These are phyloP conservation scores for Chalara sp. DNA, from an alignment of 2,329 filamentous ascomycete species.

Conservation along the genomic window DNA sequence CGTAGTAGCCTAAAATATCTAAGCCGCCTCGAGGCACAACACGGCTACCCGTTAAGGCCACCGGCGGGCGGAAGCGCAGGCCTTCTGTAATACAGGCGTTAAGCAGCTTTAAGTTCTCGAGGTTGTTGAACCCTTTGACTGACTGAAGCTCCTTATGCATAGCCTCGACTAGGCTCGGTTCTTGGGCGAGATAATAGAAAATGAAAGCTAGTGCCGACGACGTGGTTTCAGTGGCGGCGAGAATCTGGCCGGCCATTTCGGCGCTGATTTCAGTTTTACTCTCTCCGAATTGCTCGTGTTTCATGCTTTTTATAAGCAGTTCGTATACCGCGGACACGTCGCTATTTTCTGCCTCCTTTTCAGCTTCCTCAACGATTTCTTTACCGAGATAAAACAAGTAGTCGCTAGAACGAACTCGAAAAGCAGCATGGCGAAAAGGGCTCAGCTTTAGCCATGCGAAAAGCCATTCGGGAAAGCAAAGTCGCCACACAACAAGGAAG, in stretches of 20 bases:
- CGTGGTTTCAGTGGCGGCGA: conserved; percentile 8
- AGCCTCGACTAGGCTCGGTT: not conserved
- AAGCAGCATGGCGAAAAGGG: conserved; percentile 3
- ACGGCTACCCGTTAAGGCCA: no score
- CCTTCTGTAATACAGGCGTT: conserved; percentile 8
- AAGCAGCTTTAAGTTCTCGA: conserved; percentile 4
- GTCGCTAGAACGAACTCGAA: conserved; percentile 7
- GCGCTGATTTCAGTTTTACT: not conserved
- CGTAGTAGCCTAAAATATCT: no score
- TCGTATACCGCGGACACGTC: conserved; percentile 3
- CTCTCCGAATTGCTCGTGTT: not conserved
- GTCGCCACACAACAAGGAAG: conserved; percentile 10
- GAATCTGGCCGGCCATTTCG: conserved; percentile 6
- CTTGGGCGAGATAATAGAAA: conserved; percentile 5
- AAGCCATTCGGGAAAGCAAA: conserved; percentile 8
- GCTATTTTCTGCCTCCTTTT: not conserved
- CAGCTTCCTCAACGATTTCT: not conserved
- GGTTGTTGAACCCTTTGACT: conserved; percentile 1
- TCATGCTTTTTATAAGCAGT: conserved; percentile 1
- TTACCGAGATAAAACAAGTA: conserved; percentile 4
- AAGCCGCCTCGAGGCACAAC: no score
- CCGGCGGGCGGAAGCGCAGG: conserved; percentile 4
- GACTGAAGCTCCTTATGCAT: conserved; percentile 3
- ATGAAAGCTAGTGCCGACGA: conserved; percentile 8
- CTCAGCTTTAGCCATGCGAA: conserved; percentile 6